phyloP scores from a whole-genome alignment of 257 asterid species.

The Capsicum rhomboideum region DNA sequence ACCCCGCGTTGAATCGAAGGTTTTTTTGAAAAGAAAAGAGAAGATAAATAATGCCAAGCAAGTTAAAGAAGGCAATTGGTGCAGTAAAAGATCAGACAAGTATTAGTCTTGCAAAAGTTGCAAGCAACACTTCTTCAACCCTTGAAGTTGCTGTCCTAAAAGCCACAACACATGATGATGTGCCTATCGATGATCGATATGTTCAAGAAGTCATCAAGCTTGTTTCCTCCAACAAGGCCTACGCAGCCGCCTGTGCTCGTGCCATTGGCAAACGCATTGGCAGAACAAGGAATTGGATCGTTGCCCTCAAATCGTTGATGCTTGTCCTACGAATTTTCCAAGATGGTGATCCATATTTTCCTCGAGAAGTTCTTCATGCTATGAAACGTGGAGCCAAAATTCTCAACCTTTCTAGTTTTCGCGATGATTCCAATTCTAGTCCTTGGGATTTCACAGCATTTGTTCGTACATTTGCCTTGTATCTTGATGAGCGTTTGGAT shows the following conservation, averaged over 20 bases:
- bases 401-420: conserved; percentile 64
- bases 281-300: conserved; percentile 82
- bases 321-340: conserved; percentile 76
- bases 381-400: conserved; percentile 80
- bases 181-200: conserved; percentile 64
- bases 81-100: conserved; percentile 91
- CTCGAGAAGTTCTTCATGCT: conserved; percentile 83
- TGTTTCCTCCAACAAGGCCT: conserved; percentile 55
- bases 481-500: conserved; percentile 74
- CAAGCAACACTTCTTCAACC: conserved; percentile 40
- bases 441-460: conserved; percentile 89
- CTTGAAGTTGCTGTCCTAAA: conserved; percentile 70
- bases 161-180: conserved; percentile 75
- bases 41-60: conserved; percentile 54
- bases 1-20: not conserved
- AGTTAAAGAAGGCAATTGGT: conserved; percentile 74
- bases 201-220: conserved; percentile 45
- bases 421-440: conserved; percentile 69
- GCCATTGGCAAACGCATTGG: conserved; percentile 80
- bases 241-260: conserved; percentile 72
- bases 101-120: conserved; percentile 77
- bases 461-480: conserved; percentile 66
- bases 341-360: conserved; percentile 87
- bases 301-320: conserved; percentile 62
- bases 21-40: not conserved